phyloP scores from a whole-genome alignment of 176 grass and related monocot species.

The Carex myosuroides region DNA sequence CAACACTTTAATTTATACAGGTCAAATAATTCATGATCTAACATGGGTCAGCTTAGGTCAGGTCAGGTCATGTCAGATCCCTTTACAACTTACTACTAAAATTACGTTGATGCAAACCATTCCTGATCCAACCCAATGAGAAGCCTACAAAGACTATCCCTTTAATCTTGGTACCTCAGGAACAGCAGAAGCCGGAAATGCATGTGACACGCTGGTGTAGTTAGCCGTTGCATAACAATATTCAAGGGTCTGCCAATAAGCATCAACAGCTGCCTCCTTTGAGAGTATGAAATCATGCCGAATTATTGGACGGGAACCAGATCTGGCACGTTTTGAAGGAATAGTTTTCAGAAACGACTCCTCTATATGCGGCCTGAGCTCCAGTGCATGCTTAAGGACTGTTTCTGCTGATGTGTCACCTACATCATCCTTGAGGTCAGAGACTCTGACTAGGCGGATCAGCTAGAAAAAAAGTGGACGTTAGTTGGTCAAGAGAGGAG shows the following conservation, averaged over 20 bases:
- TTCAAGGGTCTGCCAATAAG: constrained; percentile 94
- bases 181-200: constrained; percentile 88
- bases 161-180: too few relatives aligned
- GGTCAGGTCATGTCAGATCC: not conserved
- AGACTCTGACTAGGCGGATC: constrained; percentile 13
- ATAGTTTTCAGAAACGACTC: constrained; percentile 63
- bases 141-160: too few relatives aligned
- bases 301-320: constrained; percentile 35
- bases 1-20: not conserved
- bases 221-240: constrained; percentile 68
- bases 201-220: constrained; percentile 45
- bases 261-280: constrained; percentile 63
- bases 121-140: too few relatives aligned
- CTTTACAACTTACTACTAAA: not conserved
- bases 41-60: not conserved
- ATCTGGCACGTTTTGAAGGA: constrained; percentile 39
- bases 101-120: not conserved
- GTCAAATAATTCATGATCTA: not conserved
- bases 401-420: constrained; percentile 27
- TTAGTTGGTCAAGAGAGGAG: not conserved
- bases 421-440: constrained; percentile 28
- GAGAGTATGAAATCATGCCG: constrained; percentile 90
- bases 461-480: not conserved
- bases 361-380: constrained; percentile 92
- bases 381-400: constrained; percentile 59